These are phyloP conservation scores for Nigrospora sphaerica DNA, from an alignment of 2,329 filamentous ascomycete species.

Conservation along the genomic window DNA sequence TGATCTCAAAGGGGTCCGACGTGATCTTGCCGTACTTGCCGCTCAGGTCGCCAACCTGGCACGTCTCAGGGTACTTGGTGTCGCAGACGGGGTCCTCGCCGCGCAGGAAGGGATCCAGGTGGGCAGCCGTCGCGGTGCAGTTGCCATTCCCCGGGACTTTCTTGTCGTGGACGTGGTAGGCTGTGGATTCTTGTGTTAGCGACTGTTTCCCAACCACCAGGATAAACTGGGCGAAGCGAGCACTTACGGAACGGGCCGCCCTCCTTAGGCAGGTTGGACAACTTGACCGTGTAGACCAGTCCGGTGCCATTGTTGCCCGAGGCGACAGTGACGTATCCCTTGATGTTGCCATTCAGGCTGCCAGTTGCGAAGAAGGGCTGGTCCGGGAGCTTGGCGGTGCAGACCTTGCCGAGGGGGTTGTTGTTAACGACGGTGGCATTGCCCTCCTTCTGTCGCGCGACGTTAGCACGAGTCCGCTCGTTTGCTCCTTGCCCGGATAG, in stretches of 20 bases:
- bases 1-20: constrained; percentile 37
- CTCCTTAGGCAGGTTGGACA: constrained; percentile 50
- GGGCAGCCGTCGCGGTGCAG: constrained; percentile 60
- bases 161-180: constrained; percentile 65
- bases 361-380: constrained; percentile 41
- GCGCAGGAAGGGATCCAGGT: constrained; percentile 65
- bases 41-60: constrained; percentile 69
- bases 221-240: not conserved
- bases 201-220: not conserved
- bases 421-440: constrained; percentile 44
- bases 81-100: constrained; percentile 58
- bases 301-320: constrained; percentile 43
- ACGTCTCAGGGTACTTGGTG: constrained; percentile 47
- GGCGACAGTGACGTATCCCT: constrained; percentile 41
- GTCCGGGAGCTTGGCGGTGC: constrained; percentile 49
- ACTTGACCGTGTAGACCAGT: constrained; percentile 45
- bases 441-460: constrained; percentile 17
- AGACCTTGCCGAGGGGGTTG: constrained; percentile 49
- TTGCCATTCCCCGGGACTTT: constrained; percentile 61
- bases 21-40: constrained; percentile 65
- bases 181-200: constrained; percentile 29
- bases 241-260: constrained; percentile 54
- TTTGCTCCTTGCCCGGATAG: too few relatives aligned
- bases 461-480: too few relatives aligned
- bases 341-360: constrained; percentile 43